phyloP scores from a whole-genome alignment of 768 basidiomycete genomes.

The Saitozyma podzolica region DNA sequence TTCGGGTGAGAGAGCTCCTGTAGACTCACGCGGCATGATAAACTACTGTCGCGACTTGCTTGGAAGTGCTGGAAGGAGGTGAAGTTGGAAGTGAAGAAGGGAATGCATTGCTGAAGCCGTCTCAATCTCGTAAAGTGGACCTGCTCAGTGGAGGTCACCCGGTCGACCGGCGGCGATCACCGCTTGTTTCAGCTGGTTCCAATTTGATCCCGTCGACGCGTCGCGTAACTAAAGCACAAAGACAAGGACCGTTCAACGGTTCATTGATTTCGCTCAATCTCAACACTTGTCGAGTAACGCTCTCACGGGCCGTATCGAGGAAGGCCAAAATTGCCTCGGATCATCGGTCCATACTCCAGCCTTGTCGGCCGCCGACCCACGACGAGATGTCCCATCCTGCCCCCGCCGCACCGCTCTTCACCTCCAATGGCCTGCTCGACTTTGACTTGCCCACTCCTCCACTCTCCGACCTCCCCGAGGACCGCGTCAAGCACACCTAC shows the following conservation, averaged over 20 bases:
- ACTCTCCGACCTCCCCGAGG: not conserved
- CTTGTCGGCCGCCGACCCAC: not conserved
- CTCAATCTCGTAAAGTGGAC: not conserved
- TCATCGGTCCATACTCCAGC: not conserved
- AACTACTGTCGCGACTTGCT: not conserved
- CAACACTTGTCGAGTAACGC: not conserved
- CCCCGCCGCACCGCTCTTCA: not conserved
- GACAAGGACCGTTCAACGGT: too few species aligned
- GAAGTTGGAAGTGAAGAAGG: not conserved
- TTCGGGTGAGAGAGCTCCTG: not conserved
- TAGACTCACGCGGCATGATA: not conserved
- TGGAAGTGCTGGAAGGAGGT: not conserved
- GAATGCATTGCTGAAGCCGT: not conserved
- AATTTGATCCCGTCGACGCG: constrained; percentile 1
- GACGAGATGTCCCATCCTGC: not conserved
- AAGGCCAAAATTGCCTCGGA: not conserved
- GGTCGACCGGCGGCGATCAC: too few species aligned
- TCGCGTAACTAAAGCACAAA: too few species aligned
- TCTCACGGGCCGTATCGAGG: not conserved
- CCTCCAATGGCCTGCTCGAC: not conserved
- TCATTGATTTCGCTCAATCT: not conserved
- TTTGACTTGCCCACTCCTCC: not conserved
- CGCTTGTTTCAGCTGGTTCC: not conserved
- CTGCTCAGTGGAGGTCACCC: too few species aligned
- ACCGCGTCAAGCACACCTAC: not conserved